phyloP scores from a whole-genome alignment of 768 basidiomycete species.

The Leccinum truebloodii region DNA sequence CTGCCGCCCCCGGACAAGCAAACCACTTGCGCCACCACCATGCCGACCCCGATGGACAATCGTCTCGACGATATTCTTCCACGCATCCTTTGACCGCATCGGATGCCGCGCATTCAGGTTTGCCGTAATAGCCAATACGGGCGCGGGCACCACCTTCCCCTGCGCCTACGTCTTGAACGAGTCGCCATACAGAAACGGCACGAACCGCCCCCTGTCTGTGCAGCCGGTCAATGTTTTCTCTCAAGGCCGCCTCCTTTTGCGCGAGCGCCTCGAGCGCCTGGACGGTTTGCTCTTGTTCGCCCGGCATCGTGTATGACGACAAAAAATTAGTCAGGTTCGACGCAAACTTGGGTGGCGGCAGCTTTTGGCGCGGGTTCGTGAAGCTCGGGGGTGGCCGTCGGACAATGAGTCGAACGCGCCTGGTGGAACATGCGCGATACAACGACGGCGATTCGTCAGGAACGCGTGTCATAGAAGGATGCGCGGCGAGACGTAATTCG shows the following conservation, averaged over 20 bases:
- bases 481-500: background rate
- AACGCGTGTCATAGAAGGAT: background rate
- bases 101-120: conserved; percentile 27
- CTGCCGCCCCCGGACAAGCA: conserved; percentile 37
- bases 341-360: conserved; percentile 50
- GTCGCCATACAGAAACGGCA: conserved; percentile 39
- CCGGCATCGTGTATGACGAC: conserved; percentile 58
- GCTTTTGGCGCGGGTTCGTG: conserved; percentile 69
- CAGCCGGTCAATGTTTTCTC: conserved; percentile 46
- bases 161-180: conserved; percentile 7
- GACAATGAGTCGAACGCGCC: conserved; percentile 67
- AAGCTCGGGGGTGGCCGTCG: conserved; percentile 58
- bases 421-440: conserved; percentile 39
- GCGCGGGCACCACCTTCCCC: conserved; percentile 7
- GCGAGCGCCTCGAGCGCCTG: conserved; percentile 41
- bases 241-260: conserved; percentile 43
- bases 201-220: conserved; percentile 48
- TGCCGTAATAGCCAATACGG: conserved; percentile 9
- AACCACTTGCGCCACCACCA: conserved; percentile 9
- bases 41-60: conserved; percentile 34
- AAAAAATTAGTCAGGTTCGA: conserved; percentile 59
- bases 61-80: conserved; percentile 60
- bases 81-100: conserved; percentile 43
- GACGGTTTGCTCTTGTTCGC: conserved; percentile 48
- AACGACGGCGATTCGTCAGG: conserved; percentile 2